phyloP scores from a whole-genome alignment of 2,329 filamentous ascomycete species.

The Purpureocillium takamizusanense region DNA sequence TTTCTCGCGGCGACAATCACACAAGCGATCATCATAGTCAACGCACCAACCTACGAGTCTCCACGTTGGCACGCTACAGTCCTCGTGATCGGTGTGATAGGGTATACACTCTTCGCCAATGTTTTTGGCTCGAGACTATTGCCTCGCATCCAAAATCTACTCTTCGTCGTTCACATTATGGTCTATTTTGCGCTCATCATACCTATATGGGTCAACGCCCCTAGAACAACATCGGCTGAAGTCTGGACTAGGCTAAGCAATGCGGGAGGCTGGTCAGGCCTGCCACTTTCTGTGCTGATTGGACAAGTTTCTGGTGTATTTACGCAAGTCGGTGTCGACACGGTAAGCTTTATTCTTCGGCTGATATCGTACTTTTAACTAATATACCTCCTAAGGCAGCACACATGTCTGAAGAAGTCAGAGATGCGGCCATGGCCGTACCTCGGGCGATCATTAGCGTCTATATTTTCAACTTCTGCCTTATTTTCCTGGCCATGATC shows the following conservation, averaged over 20 bases:
- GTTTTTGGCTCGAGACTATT: conserved; percentile 7
- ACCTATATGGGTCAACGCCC: conserved; percentile 9
- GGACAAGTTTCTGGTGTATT: conserved; percentile 8
- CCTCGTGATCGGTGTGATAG: conserved; percentile 6
- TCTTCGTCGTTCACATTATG: conserved; percentile 7
- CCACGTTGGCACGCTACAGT: conserved; percentile 8
- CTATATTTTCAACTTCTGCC: conserved; percentile 1
- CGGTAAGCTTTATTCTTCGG: conserved; percentile 1
- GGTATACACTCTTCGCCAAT: conserved; percentile 3
- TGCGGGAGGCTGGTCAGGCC: conserved; percentile 7
- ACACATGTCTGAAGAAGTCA: conserved; percentile 10
- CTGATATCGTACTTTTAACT: not conserved
- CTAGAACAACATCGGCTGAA: conserved; percentile 3
- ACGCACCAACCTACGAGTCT: conserved; percentile 3
- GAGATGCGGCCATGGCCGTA: conserved; percentile 7
- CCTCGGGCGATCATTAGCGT: conserved; percentile 6
- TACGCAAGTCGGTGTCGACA: conserved; percentile 7
- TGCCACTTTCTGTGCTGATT: conserved; percentile 8
- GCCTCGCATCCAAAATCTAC: conserved; percentile 7
- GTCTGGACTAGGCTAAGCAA: conserved; percentile 9
- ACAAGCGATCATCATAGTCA: conserved; percentile 7
- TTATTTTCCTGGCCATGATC: conserved; percentile 2
- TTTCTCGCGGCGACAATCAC: conserved; percentile 8
- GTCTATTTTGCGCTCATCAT: conserved; percentile 8
- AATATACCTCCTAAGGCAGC: not conserved